Evolutionary conservation across 805 yeast species (phyloP), one percentile per base, ranked within the genome.

Genomic region (Sungouiella blattae): DNA sequence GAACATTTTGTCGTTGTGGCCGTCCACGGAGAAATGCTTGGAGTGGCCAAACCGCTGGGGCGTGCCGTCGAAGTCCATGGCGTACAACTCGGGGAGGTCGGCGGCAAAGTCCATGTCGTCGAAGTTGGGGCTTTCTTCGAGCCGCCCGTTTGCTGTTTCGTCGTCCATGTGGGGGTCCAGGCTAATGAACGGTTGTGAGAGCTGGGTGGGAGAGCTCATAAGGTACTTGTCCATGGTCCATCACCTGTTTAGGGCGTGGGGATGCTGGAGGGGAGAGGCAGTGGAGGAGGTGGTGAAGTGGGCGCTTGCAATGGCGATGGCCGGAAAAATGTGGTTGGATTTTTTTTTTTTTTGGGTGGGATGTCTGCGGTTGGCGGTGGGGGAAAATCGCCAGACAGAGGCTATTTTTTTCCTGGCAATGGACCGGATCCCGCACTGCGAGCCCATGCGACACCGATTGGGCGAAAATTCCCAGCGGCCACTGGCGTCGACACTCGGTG

Each of bases 191-290:
- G 58, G 58, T 42, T 62, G 66, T 14, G 63, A 46, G 43, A 58
- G 50, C 51, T 56, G 67, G 18, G 65, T 53, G 18, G 69, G 70
- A 25, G 67, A 60, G 48, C 68, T 62, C 59, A 64, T 53, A 32
- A 64, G 57, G 44, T 48, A 64, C 46, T 62, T 61, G 31, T 64
- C 70, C 70, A 64, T 64, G 40, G 33, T 43, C 26, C 48, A 39
- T 41, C 36, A 26, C 30, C n/a, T n/a, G n/a, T n/a, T n/a, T n/a
- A n/a, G n/a, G n/a, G n/a, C n/a, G n/a, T n/a, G n/a, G 27, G 20
- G 30, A 26, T 21, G 14, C 18, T 22, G 32, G 23, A 9, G 36
- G 22, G 31, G n/a, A n/a, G n/a, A n/a, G n/a, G n/a, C n/a, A n/a
- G n/a, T n/a, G n/a, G n/a, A n/a, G n/a, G n/a, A n/a, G n/a, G n/a